Percentiles rank a stretch among this genome's conserved stretches.
Conservation (phyloP, 345 rosid genomes). For the Pistacia atlantica region DNA sequence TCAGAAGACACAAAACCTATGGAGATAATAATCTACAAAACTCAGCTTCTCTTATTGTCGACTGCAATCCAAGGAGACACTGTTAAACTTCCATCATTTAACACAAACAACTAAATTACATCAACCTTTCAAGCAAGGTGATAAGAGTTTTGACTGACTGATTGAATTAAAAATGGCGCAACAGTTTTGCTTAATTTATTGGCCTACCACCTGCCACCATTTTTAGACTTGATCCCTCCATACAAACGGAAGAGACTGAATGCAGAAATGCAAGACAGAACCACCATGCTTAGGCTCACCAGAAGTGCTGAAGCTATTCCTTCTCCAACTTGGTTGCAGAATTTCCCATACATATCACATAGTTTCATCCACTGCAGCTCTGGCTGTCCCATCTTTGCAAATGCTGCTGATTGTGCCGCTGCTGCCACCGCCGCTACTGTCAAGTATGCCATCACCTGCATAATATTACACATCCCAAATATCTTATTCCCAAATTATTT, state of each 20-base stretch:
- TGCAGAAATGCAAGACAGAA: slow-evolving; percentile 67
- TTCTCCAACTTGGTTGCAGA: slow-evolving; percentile 70
- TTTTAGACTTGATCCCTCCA: slow-evolving; percentile 41
- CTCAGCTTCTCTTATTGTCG: no score
- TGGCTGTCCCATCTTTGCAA: slow-evolving; percentile 71
- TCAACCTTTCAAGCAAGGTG: no score
- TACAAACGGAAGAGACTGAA: slow-evolving; percentile 85
- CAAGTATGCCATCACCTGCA: slow-evolving; percentile 80
- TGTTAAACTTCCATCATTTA: no score
- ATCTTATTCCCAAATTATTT: no score
- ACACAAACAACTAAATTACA: no score
- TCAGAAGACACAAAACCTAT: no score
- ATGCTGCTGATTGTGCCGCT: slow-evolving; percentile 63
- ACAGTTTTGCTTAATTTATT: no score
- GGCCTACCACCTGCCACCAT: slow-evolving; percentile 29
- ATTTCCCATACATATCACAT: slow-evolving; percentile 77
- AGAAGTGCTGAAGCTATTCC: slow-evolving; percentile 59
- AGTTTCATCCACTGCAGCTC: slow-evolving; percentile 89
- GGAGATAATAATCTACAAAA: no score
- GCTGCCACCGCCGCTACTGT: slow-evolving; percentile 76
- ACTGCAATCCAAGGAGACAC: no score
- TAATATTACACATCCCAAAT: not conserved
- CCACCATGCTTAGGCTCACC: slow-evolving; percentile 56
- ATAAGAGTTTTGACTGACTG: no score
- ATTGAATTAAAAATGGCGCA: no score